These are phyloP conservation scores for Gossypioides kirkii DNA, from an alignment of 345 rosid genomes.

Conservation along the genomic window DNA sequence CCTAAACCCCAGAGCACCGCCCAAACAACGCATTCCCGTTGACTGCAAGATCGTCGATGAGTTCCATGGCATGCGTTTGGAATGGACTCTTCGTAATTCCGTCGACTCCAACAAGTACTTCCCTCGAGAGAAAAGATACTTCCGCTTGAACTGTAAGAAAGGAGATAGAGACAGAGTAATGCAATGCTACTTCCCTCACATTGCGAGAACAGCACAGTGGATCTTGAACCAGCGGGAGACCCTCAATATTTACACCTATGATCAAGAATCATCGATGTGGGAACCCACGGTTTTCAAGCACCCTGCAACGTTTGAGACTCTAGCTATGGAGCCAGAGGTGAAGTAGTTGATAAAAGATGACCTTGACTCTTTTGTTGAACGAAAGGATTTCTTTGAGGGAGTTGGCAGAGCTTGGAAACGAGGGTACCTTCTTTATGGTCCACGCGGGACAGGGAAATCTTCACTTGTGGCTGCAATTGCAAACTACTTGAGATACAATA, in stretches of 20 bases:
- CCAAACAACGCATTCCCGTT: constrained; percentile 23
- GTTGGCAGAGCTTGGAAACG: constrained; percentile 28
- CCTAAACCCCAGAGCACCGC: constrained; percentile 23
- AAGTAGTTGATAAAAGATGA: constrained; percentile 13
- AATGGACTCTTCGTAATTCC: constrained; percentile 24
- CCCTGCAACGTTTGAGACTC: constrained; percentile 20
- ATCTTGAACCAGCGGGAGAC: constrained; percentile 19
- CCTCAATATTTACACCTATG: constrained; percentile 32
- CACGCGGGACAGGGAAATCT: constrained; percentile 23
- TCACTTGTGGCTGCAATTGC: constrained; percentile 24
- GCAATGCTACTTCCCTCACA: background rate
- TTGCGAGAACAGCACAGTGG: background rate
- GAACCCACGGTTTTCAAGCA: constrained; percentile 16
- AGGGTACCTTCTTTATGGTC: constrained; percentile 26
- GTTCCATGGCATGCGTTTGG: constrained; percentile 20
- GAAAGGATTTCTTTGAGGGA: constrained; percentile 16
- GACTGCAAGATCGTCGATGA: constrained; percentile 23
- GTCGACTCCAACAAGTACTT: constrained; percentile 22
- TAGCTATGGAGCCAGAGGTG: constrained; percentile 19
- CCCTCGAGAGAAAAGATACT: constrained; percentile 12
- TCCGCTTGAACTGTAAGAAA: constrained; percentile 23
- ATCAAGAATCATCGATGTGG: constrained; percentile 12
- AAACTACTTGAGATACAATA: constrained; percentile 18
- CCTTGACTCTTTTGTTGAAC: constrained; percentile 15
- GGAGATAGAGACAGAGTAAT: constrained; percentile 15